Evolutionary conservation across 139 green algal species (phyloP).

Genomic region (Desmodesmus armatus): DNA sequence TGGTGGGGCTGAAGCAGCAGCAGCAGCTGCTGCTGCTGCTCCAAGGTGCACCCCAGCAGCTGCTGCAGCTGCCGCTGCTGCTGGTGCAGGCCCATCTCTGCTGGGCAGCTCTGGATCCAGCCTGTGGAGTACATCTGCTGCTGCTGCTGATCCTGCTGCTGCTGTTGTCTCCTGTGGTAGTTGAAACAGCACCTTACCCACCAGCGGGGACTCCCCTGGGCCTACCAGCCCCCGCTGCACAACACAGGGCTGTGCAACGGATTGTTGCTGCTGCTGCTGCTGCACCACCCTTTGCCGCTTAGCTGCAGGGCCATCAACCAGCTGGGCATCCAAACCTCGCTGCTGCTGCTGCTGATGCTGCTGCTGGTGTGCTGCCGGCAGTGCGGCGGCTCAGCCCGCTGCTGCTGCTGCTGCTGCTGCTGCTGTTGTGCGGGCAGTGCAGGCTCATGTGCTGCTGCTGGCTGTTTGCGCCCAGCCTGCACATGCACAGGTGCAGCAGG

Average conservation of each 20-base stretch:
- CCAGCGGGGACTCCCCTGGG: slow-evolving; percentile 1
- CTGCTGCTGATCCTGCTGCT: slow-evolving; percentile 20
- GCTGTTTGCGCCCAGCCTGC: neutral
- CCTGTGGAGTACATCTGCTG: neutral
- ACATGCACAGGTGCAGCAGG: neutral
- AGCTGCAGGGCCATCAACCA: neutral
- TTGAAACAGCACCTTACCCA: slow-evolving; percentile 21
- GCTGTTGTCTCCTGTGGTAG: neutral
- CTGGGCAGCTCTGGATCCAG: neutral
- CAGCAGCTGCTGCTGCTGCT: neutral
- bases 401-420: too few relatives aligned
- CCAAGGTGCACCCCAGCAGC: neutral
- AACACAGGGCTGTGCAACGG: too few relatives aligned
- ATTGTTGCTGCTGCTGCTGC: slow-evolving; percentile 1
- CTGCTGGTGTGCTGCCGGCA: too few relatives aligned
- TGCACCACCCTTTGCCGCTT: neutral
- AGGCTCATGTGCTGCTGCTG: neutral
- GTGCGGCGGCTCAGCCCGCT: too few relatives aligned
- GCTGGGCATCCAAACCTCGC: neutral
- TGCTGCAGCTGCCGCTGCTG: slow-evolving; percentile 5
- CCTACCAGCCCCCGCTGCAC: neutral
- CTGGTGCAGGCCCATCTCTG: neutral
- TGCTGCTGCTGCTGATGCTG: too few relatives aligned
- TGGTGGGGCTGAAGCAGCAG: neutral
- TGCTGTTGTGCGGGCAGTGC: neutral